These are phyloP conservation scores for Rosa chinensis DNA, from an alignment of 306 rosid species.

Conservation along the genomic window DNA sequence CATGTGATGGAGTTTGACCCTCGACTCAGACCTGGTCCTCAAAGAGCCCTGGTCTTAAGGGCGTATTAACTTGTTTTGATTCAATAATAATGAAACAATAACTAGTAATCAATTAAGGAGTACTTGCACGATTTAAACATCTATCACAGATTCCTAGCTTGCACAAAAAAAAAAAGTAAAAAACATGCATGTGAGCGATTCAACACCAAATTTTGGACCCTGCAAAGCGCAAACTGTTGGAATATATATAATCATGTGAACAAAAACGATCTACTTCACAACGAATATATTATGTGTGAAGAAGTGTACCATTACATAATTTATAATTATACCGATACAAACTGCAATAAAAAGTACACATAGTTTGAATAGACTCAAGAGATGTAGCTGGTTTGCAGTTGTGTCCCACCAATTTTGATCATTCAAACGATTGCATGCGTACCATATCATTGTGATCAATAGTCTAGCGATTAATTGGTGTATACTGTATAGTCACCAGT, in stretches of 20 bases:
- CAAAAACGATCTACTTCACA: neutral
- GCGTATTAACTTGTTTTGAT: neutral
- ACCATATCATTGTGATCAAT: no score
- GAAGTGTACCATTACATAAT: neutral
- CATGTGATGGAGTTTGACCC: neutral
- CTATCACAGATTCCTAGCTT: neutral
- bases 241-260: neutral
- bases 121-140: neutral
- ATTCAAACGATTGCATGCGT: no score
- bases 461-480: no score
- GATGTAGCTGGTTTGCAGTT: neutral
- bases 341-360: no score
- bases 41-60: slow-evolving; percentile 21
- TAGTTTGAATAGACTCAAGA: no score
- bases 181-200: neutral
- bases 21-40: neutral
- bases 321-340: no score
- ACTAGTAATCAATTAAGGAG: neutral
- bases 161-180: neutral
- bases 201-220: neutral
- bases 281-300: no score
- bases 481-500: no score
- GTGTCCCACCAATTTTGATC: no score
- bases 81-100: neutral
- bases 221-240: neutral